These are phyloP conservation scores for Spirogloea muscicola DNA, from an alignment of 139 green algal genomes.

Conservation along the genomic window DNA sequence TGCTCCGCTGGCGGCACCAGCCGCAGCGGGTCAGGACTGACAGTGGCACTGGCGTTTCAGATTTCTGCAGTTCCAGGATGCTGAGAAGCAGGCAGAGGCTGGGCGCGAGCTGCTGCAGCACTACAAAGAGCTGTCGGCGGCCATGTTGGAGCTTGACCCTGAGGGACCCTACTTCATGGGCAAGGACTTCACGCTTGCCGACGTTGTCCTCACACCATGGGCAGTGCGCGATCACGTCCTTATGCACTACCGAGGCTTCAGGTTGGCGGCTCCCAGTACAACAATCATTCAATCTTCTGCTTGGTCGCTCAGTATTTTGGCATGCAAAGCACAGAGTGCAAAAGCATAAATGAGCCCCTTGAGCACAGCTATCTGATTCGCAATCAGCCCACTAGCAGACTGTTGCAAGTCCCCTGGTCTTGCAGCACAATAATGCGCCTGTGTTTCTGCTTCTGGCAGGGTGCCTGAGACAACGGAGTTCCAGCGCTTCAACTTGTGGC, in stretches of 20 bases:
- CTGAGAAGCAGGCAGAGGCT: slow-evolving; percentile 37
- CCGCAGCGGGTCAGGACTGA: not conserved
- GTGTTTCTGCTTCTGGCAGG: too few species aligned
- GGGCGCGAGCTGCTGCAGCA: slow-evolving; percentile 4
- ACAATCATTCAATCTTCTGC: too few species aligned
- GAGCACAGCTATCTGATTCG: too few species aligned
- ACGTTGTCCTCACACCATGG: slow-evolving; percentile 40
- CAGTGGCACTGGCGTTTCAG: not conserved
- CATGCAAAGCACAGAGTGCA: too few species aligned
- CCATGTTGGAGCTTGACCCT: slow-evolving; percentile 2
- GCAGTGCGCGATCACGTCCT: slow-evolving; percentile 23
- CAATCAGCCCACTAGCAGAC: too few species aligned
- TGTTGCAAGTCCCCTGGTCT: too few species aligned
- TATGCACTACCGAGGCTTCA: slow-evolving; percentile 29
- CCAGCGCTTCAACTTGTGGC: slow-evolving; percentile 10
- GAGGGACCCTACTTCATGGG: slow-evolving; percentile 43
- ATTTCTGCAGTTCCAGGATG: slow-evolving; percentile 40
- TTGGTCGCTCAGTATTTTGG: too few species aligned
- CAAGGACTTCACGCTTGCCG: slow-evolving; percentile 5
- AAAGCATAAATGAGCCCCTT: too few species aligned
- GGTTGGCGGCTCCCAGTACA: not conserved
- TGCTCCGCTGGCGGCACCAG: not conserved
- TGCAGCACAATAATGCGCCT: too few species aligned
- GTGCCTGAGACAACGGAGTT: slow-evolving; percentile 17
- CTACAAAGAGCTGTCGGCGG: slow-evolving; percentile 19